Evolutionary conservation across 2,329 filamentous ascomycete species (phyloP).

Genomic region (Lachnellula hyalina): DNA sequence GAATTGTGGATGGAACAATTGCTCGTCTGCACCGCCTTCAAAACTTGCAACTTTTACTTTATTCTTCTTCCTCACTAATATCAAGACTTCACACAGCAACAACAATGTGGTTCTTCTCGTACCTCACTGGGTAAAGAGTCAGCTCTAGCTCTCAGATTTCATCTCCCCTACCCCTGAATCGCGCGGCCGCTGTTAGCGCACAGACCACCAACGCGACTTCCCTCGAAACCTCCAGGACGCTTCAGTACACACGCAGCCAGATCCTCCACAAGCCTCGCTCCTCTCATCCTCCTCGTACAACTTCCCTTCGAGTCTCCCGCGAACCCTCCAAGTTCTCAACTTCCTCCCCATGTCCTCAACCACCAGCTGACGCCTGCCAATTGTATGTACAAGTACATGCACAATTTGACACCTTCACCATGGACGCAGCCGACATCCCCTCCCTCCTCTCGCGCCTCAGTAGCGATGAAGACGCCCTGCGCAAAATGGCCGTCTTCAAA

Average conservation of each 20-base stretch:
- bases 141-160: not conserved
- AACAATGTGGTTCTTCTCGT: not conserved
- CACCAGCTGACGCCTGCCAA: no score
- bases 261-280: not conserved
- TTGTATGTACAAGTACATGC: no score
- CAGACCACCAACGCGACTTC: not conserved
- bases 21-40: no score
- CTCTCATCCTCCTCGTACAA: not conserved
- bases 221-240: not conserved
- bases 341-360: no score
- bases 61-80: not conserved
- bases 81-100: not conserved
- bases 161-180: not conserved
- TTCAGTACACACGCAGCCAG: not conserved
- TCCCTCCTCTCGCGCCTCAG: conserved; percentile 58
- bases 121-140: not conserved
- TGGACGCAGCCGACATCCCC: conserved; percentile 65
- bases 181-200: not conserved
- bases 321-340: no score
- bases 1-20: no score
- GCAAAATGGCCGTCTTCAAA: conserved; percentile 99
- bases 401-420: conserved; percentile 24
- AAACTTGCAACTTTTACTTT: not conserved
- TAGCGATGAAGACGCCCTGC: conserved; percentile 78
- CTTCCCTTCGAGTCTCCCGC: no score